Base-by-base conservation (phyloP, 257 asterid species). In the Solanum pinnatisectum region DNA sequence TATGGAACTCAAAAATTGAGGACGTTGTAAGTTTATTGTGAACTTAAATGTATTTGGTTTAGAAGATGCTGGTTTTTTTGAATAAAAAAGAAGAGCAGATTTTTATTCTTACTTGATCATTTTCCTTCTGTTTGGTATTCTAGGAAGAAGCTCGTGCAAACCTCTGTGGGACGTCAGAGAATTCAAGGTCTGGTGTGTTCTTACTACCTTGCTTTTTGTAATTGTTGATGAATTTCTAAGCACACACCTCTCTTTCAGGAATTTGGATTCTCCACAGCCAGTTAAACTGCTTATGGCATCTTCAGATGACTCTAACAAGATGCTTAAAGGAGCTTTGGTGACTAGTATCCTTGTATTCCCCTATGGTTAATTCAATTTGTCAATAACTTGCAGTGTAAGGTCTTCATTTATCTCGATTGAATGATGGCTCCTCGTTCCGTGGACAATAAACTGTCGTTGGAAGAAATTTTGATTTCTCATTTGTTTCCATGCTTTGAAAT, bases 271-370 rank as follows among this genome's bases (percentile, higher is more conserved):
- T 81, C 88, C 92, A 49, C 96, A 92, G 89, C 95, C 98, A 86
- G 88, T 90, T 83, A 97, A 94, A 90, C 88, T 97, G 94, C 96
- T 96, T 88, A 93, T 92, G 13, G 92, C 94, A 44, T 85, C 98
- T 84, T 92, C 92, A 87, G 99, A 97, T 84, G 98, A 97, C 46
- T 91, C 95, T 84, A 91, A 92, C 91, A 97, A 93, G 92, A 93
- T 90, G 92, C 88, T 89, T 76, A 90, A 92, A 91, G 98, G 98
- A 85, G 95, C 89, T 89, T 83, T 91, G 88, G 91, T 95, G 81
- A 93, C 95, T 49, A 92, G 99, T 97, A 97, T 97, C 99, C 99
- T 97, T 93, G 39, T 72, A n/a, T 60, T 67, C 52, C 49, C 73
- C 67, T 49, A 32, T 90, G 30, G 25, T 90, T 37, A 23, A 52